Evolutionary conservation across 148 eudicot species (phyloP).

Genomic region (Camellia sinensis): DNA sequence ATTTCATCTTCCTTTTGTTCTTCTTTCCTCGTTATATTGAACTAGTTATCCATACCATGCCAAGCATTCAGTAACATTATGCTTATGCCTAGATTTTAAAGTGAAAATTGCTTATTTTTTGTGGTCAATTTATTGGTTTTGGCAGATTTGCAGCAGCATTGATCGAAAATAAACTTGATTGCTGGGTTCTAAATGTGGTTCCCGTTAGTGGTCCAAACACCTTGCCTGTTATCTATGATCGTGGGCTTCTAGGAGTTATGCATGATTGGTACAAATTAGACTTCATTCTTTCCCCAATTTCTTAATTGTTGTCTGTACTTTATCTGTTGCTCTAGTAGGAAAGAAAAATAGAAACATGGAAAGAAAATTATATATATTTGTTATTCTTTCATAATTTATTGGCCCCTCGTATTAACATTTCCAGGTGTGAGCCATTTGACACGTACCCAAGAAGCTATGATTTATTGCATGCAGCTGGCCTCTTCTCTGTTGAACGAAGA

Average conservation of each 20-base stretch:
- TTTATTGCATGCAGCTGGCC: constrained; percentile 88
- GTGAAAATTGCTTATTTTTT: not conserved
- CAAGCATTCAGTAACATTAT: not conserved
- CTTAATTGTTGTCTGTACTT: not conserved
- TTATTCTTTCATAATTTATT: not conserved
- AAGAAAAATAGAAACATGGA: not conserved
- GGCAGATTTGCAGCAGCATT: constrained; percentile 91
- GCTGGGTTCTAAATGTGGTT: constrained; percentile 94
- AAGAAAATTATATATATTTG: not conserved
- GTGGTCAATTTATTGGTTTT: constrained; percentile 12
- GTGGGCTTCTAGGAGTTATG: constrained; percentile 96
- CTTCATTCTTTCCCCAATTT: not conserved
- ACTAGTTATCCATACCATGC: not conserved
- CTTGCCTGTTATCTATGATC: constrained; percentile 89
- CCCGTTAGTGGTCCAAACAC: constrained; percentile 93
- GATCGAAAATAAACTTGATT: constrained; percentile 51
- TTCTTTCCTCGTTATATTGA: constrained; percentile 3
- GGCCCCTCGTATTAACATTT: not conserved
- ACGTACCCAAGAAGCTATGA: constrained; percentile 99
- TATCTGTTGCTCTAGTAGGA: not conserved
- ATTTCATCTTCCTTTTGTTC: constrained; percentile 10
- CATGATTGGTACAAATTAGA: constrained; percentile 73
- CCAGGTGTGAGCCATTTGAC: constrained; percentile 97
- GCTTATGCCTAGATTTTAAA: not conserved
- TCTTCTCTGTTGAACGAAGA: constrained; percentile 73